phyloP scores from a whole-genome alignment of 1,284 basidiomycete genomes.

The Chiua sp. region DNA sequence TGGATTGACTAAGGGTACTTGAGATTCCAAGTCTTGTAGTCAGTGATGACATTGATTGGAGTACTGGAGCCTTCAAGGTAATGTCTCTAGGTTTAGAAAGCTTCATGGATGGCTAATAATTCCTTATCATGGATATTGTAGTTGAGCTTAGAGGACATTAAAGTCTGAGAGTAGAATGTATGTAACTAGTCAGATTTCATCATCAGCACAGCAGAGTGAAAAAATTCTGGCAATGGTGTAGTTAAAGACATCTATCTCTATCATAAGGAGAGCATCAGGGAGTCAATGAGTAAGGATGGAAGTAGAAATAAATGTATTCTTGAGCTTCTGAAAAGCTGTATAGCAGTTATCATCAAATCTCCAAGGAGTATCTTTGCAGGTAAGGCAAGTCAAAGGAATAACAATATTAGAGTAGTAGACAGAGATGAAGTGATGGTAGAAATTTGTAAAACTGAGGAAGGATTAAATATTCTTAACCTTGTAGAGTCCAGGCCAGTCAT shows the following conservation, averaged over 20 bases:
- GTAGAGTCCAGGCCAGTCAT: too few relatives aligned
- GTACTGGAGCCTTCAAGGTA: slow-evolving; percentile 17
- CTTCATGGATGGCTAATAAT: background rate
- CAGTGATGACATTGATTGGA: slow-evolving; percentile 13
- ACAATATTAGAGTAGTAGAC: background rate
- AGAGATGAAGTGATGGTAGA: too few relatives aligned
- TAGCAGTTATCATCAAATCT: background rate
- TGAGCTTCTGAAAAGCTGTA: background rate
- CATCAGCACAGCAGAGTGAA: background rate
- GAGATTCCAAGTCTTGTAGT: slow-evolving; percentile 25
- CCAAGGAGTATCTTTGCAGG: background rate
- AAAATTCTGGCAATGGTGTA: background rate
- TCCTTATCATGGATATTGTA: slow-evolving; percentile 41
- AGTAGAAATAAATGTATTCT: background rate
- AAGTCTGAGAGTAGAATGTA: slow-evolving; percentile 21
- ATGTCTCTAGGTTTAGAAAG: slow-evolving; percentile 18
- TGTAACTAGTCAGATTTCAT: background rate
- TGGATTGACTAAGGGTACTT: slow-evolving; percentile 4
- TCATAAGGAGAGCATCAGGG: background rate
- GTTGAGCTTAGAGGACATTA: slow-evolving; percentile 28
- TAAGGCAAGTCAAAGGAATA: background rate
- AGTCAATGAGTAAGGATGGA: background rate
- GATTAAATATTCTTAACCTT: background rate
- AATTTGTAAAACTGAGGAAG: background rate
- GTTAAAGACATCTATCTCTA: background rate